Conservation (phyloP, 2,329 filamentous ascomycete species). For the Tolypocladium tundrense region DNA sequence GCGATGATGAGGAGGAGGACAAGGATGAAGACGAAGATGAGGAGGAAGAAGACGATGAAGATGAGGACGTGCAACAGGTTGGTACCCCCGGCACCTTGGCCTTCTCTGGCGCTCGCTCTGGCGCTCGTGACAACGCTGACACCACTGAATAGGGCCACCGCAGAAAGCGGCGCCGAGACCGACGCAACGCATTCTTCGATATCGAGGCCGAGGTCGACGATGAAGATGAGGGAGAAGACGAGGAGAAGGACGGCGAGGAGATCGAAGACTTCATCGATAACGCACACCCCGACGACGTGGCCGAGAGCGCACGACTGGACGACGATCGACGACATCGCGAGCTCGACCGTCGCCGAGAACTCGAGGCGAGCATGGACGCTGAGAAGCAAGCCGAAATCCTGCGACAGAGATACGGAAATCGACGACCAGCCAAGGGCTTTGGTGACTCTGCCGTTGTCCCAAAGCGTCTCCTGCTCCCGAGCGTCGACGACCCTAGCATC, state of each 20-base stretch:
- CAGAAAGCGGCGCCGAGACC: slow-evolving; percentile 69
- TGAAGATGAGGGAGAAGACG: slow-evolving; percentile 78
- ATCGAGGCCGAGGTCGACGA: slow-evolving; percentile 97
- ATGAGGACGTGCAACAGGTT: slow-evolving; percentile 59
- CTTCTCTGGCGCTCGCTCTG: background rate
- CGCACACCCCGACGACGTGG: slow-evolving; percentile 81
- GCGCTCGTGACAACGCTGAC: slow-evolving; percentile 7
- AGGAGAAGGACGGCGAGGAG: slow-evolving; percentile 79
- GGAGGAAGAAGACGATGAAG: slow-evolving; percentile 52
- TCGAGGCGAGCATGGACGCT: slow-evolving; percentile 79
- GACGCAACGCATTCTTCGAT: slow-evolving; percentile 84
- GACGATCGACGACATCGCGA: slow-evolving; percentile 92
- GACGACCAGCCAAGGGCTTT: slow-evolving; percentile 52
- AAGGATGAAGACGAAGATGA: slow-evolving; percentile 33
- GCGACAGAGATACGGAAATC: slow-evolving; percentile 78
- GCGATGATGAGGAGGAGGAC: slow-evolving; percentile 23
- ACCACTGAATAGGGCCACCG: slow-evolving; percentile 46
- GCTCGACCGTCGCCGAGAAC: slow-evolving; percentile 82
- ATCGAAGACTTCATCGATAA: slow-evolving; percentile 80
- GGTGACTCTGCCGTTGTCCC: slow-evolving; percentile 70
- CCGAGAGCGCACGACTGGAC: slow-evolving; percentile 66
- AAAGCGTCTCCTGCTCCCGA: slow-evolving; percentile 77
- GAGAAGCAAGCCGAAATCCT: slow-evolving; percentile 85
- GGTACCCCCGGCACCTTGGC: background rate
- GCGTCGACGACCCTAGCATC: slow-evolving; percentile 90